Evolutionary conservation across 148 eudicot genomes (phyloP), one percentile per base, ranked within the genome.

Genomic region (Fagopyrum esculentum): DNA sequence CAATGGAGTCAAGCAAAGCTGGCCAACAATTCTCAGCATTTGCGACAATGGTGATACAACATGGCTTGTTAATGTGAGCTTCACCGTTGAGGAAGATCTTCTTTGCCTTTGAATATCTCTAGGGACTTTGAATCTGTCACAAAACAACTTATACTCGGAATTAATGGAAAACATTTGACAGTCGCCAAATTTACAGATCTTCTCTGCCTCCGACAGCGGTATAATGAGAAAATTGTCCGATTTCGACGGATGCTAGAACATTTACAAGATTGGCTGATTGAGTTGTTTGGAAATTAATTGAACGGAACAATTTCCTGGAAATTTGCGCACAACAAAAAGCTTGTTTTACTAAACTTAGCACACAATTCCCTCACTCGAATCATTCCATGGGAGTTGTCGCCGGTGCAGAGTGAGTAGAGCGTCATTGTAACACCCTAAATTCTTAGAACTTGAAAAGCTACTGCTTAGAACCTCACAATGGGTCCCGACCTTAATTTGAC

Each of bases 311-410:
- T 95, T 60, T 97, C 99, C 17, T 92, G 93, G 94, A 90, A 92
- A 69, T 85, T 95, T 45, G 88, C 80, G 61, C 87, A 92, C 59
- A 92, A 97, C 59, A 84, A 79, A 79, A 95, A 92, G 87, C 87
- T 95, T 22, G 82, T 90, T 3, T 57, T 55, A 13, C 71, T 95
- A 47, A 90, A 89, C 72, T 69, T 92, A 19, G 76, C 84, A 40
- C 73, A 73, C 6, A 95, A 95, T 86, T 84, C 82, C 6, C 76
- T 95, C 3, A 86, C 86, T 4, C 97, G 99, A 6, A 95, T 90
- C n/a, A 92, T 95, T 71, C 98, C 99, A 0, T 92, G 98, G 98
- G 94, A 92, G 79, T 88, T 95, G 8, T 95, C 99, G 10, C 94
- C 96, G 17, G 81, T 94, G 3, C 96, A 93, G 1, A 93, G 68